Evolutionary conservation across 2,329 filamentous ascomycete species (phyloP).

Genomic region (Diplodia scrobiculata): DNA sequence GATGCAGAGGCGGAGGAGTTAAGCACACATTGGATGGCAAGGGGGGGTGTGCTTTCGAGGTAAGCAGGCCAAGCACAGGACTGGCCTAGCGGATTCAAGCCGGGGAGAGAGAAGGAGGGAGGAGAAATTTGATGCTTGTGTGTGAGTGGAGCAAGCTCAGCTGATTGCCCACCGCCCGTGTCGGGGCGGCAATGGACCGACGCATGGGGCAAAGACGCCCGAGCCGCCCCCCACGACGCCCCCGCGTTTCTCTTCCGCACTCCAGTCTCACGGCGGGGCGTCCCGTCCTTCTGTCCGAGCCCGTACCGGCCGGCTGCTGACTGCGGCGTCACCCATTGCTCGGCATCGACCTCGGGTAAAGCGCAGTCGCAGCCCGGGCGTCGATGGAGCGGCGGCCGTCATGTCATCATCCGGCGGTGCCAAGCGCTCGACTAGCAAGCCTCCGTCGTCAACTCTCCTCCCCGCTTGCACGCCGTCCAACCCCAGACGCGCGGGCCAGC

Average conservation of each 20-base stretch:
- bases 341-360: neutral
- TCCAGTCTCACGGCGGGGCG: neutral
- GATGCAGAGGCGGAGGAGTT: neutral
- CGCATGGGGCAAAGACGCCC: constrained; percentile 12
- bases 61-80: neutral
- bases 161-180: neutral
- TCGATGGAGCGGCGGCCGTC: too few species aligned
- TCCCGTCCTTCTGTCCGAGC: constrained; percentile 2
- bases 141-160: constrained; percentile 5
- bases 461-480: neutral
- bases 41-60: neutral
- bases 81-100: neutral
- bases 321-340: neutral
- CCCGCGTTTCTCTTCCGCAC: neutral
- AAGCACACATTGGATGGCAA: neutral
- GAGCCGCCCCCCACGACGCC: neutral
- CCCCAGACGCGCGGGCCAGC: constrained; percentile 20
- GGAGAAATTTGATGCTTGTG: neutral
- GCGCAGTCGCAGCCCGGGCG: too few species aligned
- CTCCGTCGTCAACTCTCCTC: neutral
- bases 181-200: constrained; percentile 9
- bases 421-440: neutral
- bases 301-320: too few species aligned
- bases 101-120: neutral
- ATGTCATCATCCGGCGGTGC: neutral